Base-by-base conservation (phyloP, 208 protist genomes). In the Zelonia costaricensis region DNA sequence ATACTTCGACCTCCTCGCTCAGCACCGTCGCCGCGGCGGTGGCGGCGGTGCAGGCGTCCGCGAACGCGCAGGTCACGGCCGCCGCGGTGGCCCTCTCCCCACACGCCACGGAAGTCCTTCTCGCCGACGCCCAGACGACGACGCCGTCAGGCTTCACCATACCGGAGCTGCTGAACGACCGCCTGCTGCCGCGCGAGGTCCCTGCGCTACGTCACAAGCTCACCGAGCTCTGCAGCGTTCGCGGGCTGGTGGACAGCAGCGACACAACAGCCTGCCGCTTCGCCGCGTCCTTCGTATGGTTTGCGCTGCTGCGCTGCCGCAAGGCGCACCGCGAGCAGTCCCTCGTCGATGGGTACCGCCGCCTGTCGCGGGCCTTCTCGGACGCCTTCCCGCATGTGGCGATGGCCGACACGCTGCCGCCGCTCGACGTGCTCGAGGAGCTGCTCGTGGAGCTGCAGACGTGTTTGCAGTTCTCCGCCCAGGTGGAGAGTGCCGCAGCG, bases 361-460 rank as follows among this genome's bases (percentile, higher is more conserved):
- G 52, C 2, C 44, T 73, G 0, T 28, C 58, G 0, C 49, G 36
- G 31, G 58, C 52, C 1, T 54, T 73, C 36, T 20, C 58, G 15
- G 33, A 73, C 43, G 43, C 33, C 15, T 73, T 73, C 18, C 66
- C 66, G 0, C 27, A 49, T n/a, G 25, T 66, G 9, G 15, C 58
- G 4, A 18, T 35, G 15, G 28, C 38, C 33, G 58, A 73, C n/a
- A 38, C 52, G 36, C 13, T 66, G 66, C 66, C 66, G 5, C 27
- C 58, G 66, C 18, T 73, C 43, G 66, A 73, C 39, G 66, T 73
- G 51, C 56, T 73, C 20, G 58, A 56, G 12, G 40, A 73, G 44
- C 49, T 73, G 13, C 49, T 73, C 2, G 49, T 66, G 33, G 66
- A 73, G 33, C 25, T 73, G 9, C 3, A 42, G n/a, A 73, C 58